Conservation (phyloP, 1,139 yeast genomes). For the Casaregolazyma suthepensis region DNA sequence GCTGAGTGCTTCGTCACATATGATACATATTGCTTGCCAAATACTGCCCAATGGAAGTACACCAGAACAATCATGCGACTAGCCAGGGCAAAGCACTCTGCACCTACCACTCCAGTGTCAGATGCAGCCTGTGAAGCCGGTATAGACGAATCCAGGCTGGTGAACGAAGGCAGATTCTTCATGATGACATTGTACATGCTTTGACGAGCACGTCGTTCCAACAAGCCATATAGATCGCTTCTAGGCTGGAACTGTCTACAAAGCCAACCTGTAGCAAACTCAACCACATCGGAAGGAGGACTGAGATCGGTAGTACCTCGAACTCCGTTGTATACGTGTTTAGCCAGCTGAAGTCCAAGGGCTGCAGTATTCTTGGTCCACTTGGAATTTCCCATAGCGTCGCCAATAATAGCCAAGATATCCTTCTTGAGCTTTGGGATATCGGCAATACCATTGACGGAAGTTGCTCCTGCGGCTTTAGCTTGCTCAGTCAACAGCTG, state of each 20-base stretch:
- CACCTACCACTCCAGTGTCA: slow-evolving; percentile 19
- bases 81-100: slow-evolving; percentile 47
- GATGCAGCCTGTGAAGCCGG: slow-evolving; percentile 6
- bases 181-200: slow-evolving; percentile 20
- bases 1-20: slow-evolving; percentile 11
- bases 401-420: slow-evolving; percentile 73
- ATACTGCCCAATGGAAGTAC: slow-evolving; percentile 72
- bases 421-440: slow-evolving; percentile 45
- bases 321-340: slow-evolving; percentile 30
- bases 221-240: slow-evolving; percentile 69
- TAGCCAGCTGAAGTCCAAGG: slow-evolving; percentile 65
- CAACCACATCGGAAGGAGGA: slow-evolving; percentile 36
- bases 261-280: slow-evolving; percentile 74
- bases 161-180: slow-evolving; percentile 17
- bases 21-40: slow-evolving; percentile 38
- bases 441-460: background rate
- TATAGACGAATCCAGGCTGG: slow-evolving; percentile 20
- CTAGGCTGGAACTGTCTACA: slow-evolving; percentile 79
- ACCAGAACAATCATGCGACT: slow-evolving; percentile 51
- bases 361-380: slow-evolving; percentile 82
- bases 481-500: slow-evolving; percentile 44
- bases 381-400: slow-evolving; percentile 78
- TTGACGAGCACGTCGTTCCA: slow-evolving; percentile 46
- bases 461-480: slow-evolving; percentile 16
- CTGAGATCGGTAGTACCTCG: slow-evolving; percentile 8